Evolutionary conservation across 306 rosid genomes (phyloP).

Genomic region (Cicer arietinum): DNA sequence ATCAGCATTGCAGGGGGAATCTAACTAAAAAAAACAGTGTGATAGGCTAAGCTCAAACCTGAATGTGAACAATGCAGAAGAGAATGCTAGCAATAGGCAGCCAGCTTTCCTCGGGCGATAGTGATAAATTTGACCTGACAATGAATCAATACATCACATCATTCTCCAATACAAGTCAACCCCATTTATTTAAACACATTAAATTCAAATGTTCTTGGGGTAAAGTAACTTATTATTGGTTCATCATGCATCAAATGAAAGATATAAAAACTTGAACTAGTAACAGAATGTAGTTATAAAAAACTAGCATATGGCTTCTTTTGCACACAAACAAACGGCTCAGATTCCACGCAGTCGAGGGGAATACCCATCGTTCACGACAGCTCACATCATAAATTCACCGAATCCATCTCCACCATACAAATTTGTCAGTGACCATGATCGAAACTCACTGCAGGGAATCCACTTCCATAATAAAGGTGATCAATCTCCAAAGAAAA

Average conservation of each 20-base stretch:
- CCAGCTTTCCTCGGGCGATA: conserved; percentile 95
- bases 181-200: neutral
- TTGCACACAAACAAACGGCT: neutral
- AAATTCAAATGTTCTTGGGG: neutral
- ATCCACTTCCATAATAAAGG: neutral
- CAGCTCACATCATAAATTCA: neutral
- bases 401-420: neutral
- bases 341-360: neutral
- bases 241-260: neutral
- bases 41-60: conserved; percentile 57
- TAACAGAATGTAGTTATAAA: neutral
- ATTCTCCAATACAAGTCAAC: conserved; percentile 11
- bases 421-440: neutral
- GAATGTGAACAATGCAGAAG: conserved; percentile 82
- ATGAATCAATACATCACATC: conserved; percentile 35
- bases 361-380: neutral
- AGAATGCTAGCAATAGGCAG: conserved; percentile 89
- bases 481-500: neutral
- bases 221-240: neutral
- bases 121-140: conserved; percentile 73
- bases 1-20: neutral
- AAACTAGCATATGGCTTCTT: neutral
- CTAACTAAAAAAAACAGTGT: neutral
- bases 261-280: neutral
- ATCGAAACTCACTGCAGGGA: neutral